Percentiles rank a stretch among this genome's conserved stretches.
Evolutionary conservation across 495 filamentous ascomycete species (phyloP).

Genomic region (Penicillium chermesinum): DNA sequence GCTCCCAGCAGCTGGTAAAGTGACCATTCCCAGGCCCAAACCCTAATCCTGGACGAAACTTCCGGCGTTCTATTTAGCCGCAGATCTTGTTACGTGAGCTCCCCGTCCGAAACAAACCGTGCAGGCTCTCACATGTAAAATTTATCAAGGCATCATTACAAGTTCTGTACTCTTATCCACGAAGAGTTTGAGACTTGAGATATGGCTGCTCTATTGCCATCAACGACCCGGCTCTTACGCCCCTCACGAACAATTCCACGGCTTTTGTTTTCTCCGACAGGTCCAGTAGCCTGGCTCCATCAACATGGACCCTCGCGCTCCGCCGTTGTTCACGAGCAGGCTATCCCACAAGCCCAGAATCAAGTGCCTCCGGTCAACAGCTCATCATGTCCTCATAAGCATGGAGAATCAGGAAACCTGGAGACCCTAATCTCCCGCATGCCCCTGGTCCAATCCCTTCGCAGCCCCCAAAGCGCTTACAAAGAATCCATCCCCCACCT

Average conservation of each 20-base stretch:
- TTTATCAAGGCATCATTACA: too few relatives aligned
- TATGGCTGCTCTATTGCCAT: conserved; percentile 10
- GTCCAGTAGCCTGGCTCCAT: conserved; percentile 14
- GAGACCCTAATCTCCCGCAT: conserved; percentile 67
- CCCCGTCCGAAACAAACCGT: not conserved
- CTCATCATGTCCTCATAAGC: not conserved
- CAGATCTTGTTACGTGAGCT: conserved; percentile 10
- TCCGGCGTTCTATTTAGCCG: conserved; percentile 11
- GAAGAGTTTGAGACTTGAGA: not conserved
- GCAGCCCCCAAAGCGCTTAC: conserved; percentile 52
- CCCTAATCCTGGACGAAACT: conserved; percentile 1
- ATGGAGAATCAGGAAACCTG: conserved; percentile 21
- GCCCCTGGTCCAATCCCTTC: conserved; percentile 62
- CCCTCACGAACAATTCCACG: not conserved
- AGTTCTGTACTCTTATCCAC: not conserved
- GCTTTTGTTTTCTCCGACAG: not conserved
- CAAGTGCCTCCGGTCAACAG: conserved; percentile 4
- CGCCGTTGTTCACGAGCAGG: conserved; percentile 25
- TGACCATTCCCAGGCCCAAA: too few relatives aligned
- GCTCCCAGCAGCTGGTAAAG: too few relatives aligned
- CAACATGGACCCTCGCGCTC: conserved; percentile 24
- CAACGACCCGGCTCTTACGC: conserved; percentile 11
- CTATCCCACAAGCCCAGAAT: conserved; percentile 19
- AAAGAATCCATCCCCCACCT: conserved; percentile 66
- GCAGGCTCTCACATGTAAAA: not conserved